These are phyloP conservation scores for Penicillium herquei DNA, from an alignment of 495 filamentous ascomycete genomes.

Conservation along the genomic window DNA sequence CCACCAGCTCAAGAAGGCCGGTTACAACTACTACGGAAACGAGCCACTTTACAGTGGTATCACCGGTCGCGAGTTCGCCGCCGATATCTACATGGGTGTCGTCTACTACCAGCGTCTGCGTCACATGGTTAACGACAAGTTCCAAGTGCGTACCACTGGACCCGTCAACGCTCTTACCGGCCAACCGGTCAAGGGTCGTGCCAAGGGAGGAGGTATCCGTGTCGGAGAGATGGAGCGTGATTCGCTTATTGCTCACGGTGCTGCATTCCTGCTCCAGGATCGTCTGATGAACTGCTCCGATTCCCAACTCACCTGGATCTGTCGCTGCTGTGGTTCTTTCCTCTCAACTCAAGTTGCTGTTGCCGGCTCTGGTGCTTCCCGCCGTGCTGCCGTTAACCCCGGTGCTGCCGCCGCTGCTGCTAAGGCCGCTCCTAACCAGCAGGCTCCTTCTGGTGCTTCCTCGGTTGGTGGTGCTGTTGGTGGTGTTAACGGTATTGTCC, in stretches of 20 bases:
- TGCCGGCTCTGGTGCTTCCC: constrained; percentile 30
- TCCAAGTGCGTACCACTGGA: constrained; percentile 95
- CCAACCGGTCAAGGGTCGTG: constrained; percentile 94
- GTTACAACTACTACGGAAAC: constrained; percentile 97
- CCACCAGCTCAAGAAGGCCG: constrained; percentile 86
- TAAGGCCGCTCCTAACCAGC: constrained; percentile 32
- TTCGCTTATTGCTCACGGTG: constrained; percentile 88
- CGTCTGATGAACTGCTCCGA: constrained; percentile 96
- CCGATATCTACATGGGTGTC: constrained; percentile 94
- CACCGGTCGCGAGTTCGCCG: constrained; percentile 88
- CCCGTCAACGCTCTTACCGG: constrained; percentile 85
- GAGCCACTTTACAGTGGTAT: constrained; percentile 98
- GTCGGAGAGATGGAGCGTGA: constrained; percentile 99
- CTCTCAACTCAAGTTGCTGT: constrained; percentile 76
- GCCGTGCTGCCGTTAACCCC: constrained; percentile 27
- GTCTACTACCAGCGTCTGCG: constrained; percentile 97
- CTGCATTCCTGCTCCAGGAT: constrained; percentile 92
- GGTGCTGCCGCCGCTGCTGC: constrained; percentile 34
- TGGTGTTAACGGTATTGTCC: constrained; percentile 64
- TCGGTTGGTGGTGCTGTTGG: constrained; percentile 23
- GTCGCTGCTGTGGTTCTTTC: constrained; percentile 83
- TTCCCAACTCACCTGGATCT: constrained; percentile 83
- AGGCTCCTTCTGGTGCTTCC: constrained; percentile 13
- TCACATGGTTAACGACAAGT: constrained; percentile 99
- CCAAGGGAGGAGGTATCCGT: constrained; percentile 95